Percentiles rank a stretch among this genome's conserved stretches.
Conservation (phyloP, 352 stramenopile genomes). For the Phytopythium cucurbitacearum region DNA sequence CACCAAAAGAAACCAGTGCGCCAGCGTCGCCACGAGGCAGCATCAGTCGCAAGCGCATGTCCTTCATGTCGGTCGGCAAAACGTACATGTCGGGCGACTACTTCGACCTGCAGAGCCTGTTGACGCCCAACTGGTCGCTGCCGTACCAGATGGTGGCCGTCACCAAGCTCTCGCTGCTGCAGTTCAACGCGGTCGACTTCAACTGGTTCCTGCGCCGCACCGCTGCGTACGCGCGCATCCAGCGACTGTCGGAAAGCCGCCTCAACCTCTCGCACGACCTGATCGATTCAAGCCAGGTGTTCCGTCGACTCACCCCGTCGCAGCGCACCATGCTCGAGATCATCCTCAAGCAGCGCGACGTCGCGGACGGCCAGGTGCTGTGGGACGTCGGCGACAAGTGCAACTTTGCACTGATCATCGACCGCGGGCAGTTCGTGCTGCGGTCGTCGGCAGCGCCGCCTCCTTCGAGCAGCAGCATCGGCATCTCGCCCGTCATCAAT, state of each 20-base stretch:
- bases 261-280: conserved; percentile 81
- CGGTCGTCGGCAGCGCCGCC: conserved; percentile 18
- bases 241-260: conserved; percentile 65
- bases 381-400: conserved; percentile 73
- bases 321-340: conserved; percentile 89
- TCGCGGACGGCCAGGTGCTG: conserved; percentile 61
- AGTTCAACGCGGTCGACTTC: conserved; percentile 82
- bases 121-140: conserved; percentile 62
- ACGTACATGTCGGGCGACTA: conserved; percentile 87
- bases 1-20: too few relatives aligned
- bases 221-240: conserved; percentile 59
- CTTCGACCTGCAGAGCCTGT: conserved; percentile 80
- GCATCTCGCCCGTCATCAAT: conserved; percentile 4
- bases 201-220: conserved; percentile 83
- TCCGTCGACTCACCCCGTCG: conserved; percentile 69
- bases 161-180: conserved; percentile 65
- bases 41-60: conserved; percentile 34
- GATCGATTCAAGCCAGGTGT: conserved; percentile 76
- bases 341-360: conserved; percentile 51
- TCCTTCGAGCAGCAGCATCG: not conserved
- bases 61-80: conserved; percentile 58
- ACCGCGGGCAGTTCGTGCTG: conserved; percentile 70
- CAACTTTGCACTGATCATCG: conserved; percentile 64
- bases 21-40: too few relatives aligned
- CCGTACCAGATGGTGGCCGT: conserved; percentile 62